Evolutionary conservation across 208 protist genomes (phyloP).

Genomic region (Leishmania tropica): DNA sequence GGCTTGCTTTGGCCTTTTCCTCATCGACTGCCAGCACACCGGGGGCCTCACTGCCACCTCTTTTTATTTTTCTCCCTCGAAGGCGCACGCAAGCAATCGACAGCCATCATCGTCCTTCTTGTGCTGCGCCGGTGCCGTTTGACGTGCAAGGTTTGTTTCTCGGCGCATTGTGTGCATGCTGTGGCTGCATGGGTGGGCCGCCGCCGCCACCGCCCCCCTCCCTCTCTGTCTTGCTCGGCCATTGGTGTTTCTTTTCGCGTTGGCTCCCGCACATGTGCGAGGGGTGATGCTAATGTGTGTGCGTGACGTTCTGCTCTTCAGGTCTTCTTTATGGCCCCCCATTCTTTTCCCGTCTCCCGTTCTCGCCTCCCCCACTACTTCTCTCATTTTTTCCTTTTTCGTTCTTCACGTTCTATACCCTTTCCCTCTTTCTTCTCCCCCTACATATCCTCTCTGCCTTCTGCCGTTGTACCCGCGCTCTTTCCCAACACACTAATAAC

Average conservation of each 20-base stretch:
- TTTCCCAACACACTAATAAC: not conserved
- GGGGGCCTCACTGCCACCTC: no score
- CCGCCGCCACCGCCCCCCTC: not conserved
- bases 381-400: not conserved
- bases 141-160: not conserved
- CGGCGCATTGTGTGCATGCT: not conserved
- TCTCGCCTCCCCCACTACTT: not conserved
- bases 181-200: no score
- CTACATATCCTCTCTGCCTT: not conserved
- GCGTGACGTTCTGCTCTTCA: not conserved
- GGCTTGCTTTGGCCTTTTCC: no score
- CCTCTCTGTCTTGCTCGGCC: not conserved
- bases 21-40: no score
- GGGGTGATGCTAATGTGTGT: not conserved
- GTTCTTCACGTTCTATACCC: not conserved
- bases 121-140: not conserved
- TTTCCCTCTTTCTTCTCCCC: not conserved
- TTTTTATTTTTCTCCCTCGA: no score
- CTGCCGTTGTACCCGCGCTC: not conserved
- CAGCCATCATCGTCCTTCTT: not conserved
- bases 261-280: not conserved
- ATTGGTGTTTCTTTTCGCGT: not conserved
- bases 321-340: not conserved
- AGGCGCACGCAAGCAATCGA: not conserved
- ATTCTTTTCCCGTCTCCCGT: not conserved